Evolutionary conservation across 495 filamentous ascomycete genomes (phyloP), one percentile per base, ranked within the genome.

Genomic region (Aspergillus wentii): DNA sequence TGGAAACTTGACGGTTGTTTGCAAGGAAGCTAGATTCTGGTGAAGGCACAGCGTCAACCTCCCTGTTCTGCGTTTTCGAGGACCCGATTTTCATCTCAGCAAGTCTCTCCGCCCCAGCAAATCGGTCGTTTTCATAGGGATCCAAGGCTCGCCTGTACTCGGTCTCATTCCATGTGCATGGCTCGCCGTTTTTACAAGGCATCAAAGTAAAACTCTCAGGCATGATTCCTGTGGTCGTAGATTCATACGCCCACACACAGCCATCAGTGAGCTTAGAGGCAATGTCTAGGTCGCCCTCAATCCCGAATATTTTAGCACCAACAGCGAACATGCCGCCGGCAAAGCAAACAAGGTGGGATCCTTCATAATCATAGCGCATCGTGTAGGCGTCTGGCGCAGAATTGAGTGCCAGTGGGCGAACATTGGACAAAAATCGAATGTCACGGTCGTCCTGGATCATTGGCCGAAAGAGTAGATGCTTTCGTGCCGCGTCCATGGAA

Each of bases 321-420:
- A 98, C 71, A 4, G 80, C 94, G 40, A 94, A 83, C 92, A 97
- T 97, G 34, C 89, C 92, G 8, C 92, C 92, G 14, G 84, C 71
- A 51, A 97, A 98, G 56, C 92, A 98, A 10, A 82, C 82, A 19
- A 95, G 71, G 66, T 96, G 89, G 7, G 79, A 75, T 3, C 76
- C 72, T 45, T 92, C 83, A 40, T 74, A 76, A 13, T 71, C 58
- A 25, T 74, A 64, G 13, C 41, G 45, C 7, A 68, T 50, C 5
- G 4, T 29, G 4, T 9, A n/a, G 11, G 14, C 10, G 13, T 61
- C 62, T 16, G 35, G 48, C n/a, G 57, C 64, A 2, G 55, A 54
- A 2, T 32, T 41, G 28, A 51, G 52, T 8, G 33, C 27, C 8
- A 44, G 13, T 8, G 54, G 54, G 18, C 57, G 54, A 9, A 81